These are phyloP conservation scores for Breynia disticha DNA, from an alignment of 441 rosid genomes.

Conservation along the genomic window DNA sequence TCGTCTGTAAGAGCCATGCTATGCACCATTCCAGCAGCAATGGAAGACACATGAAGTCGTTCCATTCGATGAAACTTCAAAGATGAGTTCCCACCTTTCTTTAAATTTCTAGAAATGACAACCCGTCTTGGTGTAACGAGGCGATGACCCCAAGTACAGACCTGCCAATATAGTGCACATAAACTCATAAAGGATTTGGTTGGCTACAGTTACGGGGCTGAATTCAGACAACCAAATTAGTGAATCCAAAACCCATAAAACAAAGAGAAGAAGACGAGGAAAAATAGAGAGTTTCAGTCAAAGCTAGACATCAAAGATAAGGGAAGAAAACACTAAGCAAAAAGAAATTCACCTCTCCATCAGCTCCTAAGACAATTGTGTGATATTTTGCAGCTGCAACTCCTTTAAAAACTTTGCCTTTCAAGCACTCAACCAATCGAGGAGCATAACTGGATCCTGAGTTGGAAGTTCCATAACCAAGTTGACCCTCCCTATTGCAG, in stretches of 20 bases:
- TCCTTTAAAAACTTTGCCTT: constrained; percentile 58
- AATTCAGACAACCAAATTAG: no score
- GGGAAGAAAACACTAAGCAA: not conserved
- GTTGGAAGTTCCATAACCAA: constrained; percentile 97
- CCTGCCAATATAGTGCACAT: constrained; percentile 38
- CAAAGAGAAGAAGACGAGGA: not conserved
- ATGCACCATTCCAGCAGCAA: constrained; percentile 92
- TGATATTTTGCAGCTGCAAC: constrained; percentile 83
- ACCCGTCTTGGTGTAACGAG: constrained; percentile 92
- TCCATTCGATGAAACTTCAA: constrained; percentile 67
- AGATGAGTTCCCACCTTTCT: constrained; percentile 56
- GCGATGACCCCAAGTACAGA: constrained; percentile 95
- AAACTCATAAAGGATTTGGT: constrained; percentile 2
- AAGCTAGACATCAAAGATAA: constrained; percentile 6
- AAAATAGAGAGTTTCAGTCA: not conserved
- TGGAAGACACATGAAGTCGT: constrained; percentile 63
- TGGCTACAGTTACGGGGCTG: no score
- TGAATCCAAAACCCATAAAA: not conserved
- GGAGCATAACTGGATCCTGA: constrained; percentile 96
- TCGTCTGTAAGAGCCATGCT: constrained; percentile 90
- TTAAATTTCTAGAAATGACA: constrained; percentile 56
- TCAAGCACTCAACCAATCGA: constrained; percentile 85
- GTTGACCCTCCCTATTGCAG: constrained; percentile 95
- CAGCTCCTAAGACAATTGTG: constrained; percentile 71
- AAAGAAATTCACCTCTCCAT: constrained; percentile 65